These are phyloP conservation scores for Dacryopinax spathularia DNA, from an alignment of 768 basidiomycete genomes.

Conservation along the genomic window DNA sequence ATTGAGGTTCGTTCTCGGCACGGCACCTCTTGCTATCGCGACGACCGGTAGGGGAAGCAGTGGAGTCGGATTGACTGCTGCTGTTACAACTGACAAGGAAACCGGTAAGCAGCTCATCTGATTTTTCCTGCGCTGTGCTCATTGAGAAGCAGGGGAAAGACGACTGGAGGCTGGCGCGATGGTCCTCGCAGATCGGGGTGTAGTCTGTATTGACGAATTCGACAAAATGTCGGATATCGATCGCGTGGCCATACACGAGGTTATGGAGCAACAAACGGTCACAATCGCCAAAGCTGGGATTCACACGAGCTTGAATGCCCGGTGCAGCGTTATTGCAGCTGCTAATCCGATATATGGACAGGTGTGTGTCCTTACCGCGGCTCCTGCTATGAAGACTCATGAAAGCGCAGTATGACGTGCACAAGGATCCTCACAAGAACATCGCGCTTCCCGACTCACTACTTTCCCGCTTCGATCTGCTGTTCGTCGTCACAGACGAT, in stretches of 20 bases:
- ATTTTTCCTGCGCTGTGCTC: background rate
- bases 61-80: conserved; percentile 97
- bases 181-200: conserved; percentile 97
- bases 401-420: conserved; percentile 74
- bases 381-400: background rate
- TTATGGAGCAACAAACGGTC: conserved; percentile 99
- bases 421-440: conserved; percentile 98
- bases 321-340: conserved; percentile 94
- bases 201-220: conserved; percentile 99
- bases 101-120: conserved; percentile 44
- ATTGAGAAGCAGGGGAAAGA: conserved; percentile 41
- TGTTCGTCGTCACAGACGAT: conserved; percentile 97
- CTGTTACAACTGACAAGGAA: conserved; percentile 95
- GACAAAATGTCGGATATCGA: conserved; percentile 99
- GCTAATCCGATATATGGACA: conserved; percentile 98
- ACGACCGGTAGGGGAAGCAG: conserved; percentile 96
- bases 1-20: conserved; percentile 87
- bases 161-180: conserved; percentile 96
- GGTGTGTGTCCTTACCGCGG: conserved; percentile 30
- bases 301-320: conserved; percentile 92
- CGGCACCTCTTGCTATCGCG: conserved; percentile 92
- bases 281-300: conserved; percentile 99
- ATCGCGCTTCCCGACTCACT: conserved; percentile 96
- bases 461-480: conserved; percentile 93
- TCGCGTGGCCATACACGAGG: conserved; percentile 98